phyloP scores from a whole-genome alignment of 1,284 basidiomycete species.

The Moesziomyces globuligerus region DNA sequence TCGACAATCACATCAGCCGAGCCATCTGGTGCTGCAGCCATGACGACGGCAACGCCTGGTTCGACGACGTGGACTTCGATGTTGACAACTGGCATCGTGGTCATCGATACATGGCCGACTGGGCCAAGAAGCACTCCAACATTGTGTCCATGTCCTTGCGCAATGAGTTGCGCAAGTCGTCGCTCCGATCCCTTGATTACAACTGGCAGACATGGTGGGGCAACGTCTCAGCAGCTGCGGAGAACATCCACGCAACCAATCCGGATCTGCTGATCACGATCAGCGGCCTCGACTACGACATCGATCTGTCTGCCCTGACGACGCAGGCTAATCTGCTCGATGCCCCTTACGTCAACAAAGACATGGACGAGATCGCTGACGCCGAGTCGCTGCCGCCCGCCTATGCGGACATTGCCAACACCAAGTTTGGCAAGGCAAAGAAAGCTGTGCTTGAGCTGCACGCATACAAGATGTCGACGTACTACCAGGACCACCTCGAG shows the following conservation, averaged over 20 bases:
- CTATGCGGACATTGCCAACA: constrained; percentile 27
- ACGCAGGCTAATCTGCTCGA: constrained; percentile 21
- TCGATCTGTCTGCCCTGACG: constrained; percentile 36
- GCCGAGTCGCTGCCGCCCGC: constrained; percentile 12
- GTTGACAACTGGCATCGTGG: constrained; percentile 37
- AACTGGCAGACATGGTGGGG: constrained; percentile 45
- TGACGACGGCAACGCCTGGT: constrained; percentile 48
- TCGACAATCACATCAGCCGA: constrained; percentile 42
- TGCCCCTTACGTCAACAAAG: constrained; percentile 26
- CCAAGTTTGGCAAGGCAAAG: constrained; percentile 35
- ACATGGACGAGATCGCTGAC: constrained; percentile 24
- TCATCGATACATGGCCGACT: constrained; percentile 43
- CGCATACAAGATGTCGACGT: constrained; percentile 34
- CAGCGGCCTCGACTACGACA: constrained; percentile 44
- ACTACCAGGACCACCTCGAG: constrained; percentile 29
- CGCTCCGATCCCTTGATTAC: constrained; percentile 23
- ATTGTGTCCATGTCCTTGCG: constrained; percentile 42
- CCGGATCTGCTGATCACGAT: constrained; percentile 45
- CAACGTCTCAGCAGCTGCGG: constrained; percentile 36
- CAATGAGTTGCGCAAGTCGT: constrained; percentile 41
- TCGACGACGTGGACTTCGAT: constrained; percentile 32
- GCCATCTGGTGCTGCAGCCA: constrained; percentile 46
- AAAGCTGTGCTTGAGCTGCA: constrained; percentile 46
- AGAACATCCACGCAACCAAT: constrained; percentile 41
- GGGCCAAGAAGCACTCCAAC: constrained; percentile 45